Evolutionary conservation across 441 rosid genomes (phyloP).

Genomic region (Gossypium schwendimanii): DNA sequence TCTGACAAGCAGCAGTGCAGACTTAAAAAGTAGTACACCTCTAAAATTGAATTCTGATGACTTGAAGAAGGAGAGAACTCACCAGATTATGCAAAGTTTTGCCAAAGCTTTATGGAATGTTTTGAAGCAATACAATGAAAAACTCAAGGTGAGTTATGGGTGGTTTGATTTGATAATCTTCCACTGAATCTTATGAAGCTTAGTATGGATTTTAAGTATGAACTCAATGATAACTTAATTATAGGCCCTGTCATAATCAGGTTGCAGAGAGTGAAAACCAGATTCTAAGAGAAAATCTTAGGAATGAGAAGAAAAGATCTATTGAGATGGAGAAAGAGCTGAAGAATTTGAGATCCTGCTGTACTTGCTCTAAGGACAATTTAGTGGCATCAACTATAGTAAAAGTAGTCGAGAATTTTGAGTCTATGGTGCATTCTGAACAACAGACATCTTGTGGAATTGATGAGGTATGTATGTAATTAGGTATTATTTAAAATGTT

Average conservation of each 20-base stretch:
- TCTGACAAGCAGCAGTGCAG: constrained; percentile 20
- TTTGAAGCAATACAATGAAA: constrained; percentile 63
- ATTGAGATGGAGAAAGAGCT: constrained; percentile 50
- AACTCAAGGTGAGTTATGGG: constrained; percentile 45
- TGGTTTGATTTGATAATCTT: not conserved
- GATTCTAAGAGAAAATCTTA: constrained; percentile 43
- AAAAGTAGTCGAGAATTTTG: constrained; percentile 24
- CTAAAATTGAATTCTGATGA: constrained; percentile 21
- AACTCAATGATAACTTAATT: constrained; percentile 6
- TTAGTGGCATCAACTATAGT: constrained; percentile 16
- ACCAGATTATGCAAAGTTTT: constrained; percentile 54
- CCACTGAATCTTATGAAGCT: not conserved
- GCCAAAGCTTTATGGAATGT: constrained; percentile 72
- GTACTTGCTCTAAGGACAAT: constrained; percentile 29
- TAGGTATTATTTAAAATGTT: not conserved
- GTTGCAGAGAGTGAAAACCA: constrained; percentile 56
- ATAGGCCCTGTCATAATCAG: constrained; percentile 29
- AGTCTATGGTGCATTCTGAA: constrained; percentile 19
- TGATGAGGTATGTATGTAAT: constrained; percentile 27
- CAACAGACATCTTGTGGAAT: constrained; percentile 15
- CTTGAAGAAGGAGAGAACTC: constrained; percentile 35
- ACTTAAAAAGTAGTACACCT: constrained; percentile 13
- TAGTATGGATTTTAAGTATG: not conserved
- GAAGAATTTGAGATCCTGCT: constrained; percentile 39
- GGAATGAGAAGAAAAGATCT: constrained; percentile 40